Base-by-base conservation (phyloP, 2,329 filamentous ascomycete genomes). In the Pyrenophora graminea region DNA sequence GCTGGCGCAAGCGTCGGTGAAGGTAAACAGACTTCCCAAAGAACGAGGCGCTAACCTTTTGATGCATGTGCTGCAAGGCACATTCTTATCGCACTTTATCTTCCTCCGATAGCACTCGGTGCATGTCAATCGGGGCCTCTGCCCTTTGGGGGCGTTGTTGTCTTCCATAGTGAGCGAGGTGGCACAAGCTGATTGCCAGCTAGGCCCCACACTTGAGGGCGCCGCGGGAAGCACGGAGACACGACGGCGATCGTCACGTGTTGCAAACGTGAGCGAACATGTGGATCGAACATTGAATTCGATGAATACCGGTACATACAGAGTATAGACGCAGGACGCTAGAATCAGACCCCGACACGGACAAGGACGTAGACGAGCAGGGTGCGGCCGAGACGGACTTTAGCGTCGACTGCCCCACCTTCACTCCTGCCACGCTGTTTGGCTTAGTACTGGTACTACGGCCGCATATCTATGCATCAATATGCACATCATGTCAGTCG, bases 11-110 rank as follows among this genome's bases (percentile, higher is more conserved):
- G 18, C 12, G 31, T 9, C 31, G 17, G 34, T 27, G 25, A 3
- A 6, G 18, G 18, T 13, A 23, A 12, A 8, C 13, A 17, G 32
- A 10, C 21, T 36, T 10, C 19, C 9, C 13, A 12, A 10, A 19
- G 27, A 39, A 34, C 31, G 44, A 48, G 15, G 38, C 15, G 48
- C 48, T 51, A 27, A 67, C 67, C 68, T 68, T 55, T 64, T 71
- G 19, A 64, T 63, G 46, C 75, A 78, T 46, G 74, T 76, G 37
- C 64, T 64, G 59, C 74, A 77, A 25, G 74, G 74, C 3, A 77
- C 61, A 3, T 67, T 64, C 56, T 76, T 77, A 48, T 76, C 72
- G 49, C 75, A 78, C 55, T 74, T 71, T 34, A 72, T 66, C 48
- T 73, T 73, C 32, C 67, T 61, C 18, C 64, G 54, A 25, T 67